These are phyloP conservation scores for Clarireedia homoeocarpa DNA, from an alignment of 2,329 filamentous ascomycete species.

Conservation along the genomic window DNA sequence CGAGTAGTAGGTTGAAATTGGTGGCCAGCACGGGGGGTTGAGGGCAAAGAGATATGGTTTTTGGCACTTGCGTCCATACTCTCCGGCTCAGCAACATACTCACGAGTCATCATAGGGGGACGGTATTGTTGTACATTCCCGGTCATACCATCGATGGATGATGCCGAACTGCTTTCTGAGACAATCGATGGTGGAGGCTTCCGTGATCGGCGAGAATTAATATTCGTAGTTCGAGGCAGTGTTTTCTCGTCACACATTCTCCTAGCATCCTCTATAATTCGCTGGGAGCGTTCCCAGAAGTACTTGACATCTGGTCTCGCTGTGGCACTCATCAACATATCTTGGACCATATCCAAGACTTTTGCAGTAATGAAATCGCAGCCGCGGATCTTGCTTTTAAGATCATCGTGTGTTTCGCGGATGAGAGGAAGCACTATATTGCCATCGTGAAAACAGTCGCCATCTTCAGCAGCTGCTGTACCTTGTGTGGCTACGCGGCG, in stretches of 20 bases:
- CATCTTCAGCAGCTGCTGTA: constrained; percentile 11
- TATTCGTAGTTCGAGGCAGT: background rate
- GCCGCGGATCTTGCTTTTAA: constrained; percentile 3
- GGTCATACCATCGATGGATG: background rate
- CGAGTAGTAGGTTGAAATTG: background rate
- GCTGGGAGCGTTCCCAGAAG: background rate
- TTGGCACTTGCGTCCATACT: background rate
- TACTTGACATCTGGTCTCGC: constrained; percentile 5
- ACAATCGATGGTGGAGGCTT: background rate
- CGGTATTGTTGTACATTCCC: background rate
- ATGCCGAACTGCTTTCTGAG: background rate
- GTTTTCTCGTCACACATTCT: background rate
- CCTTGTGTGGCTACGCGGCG: constrained; percentile 15
- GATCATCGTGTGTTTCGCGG: constrained; percentile 14
- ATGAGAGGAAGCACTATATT: constrained; percentile 22
- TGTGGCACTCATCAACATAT: constrained; percentile 9
- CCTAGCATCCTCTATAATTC: background rate
- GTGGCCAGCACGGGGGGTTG: background rate
- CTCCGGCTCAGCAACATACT: background rate
- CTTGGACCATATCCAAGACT: constrained; percentile 11
- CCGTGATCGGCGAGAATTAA: background rate
- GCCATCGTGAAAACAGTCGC: constrained; percentile 29
- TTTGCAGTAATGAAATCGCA: constrained; percentile 12
- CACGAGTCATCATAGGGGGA: background rate
- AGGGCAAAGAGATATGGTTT: background rate